Evolutionary conservation across 345 rosid genomes (phyloP), one percentile per base, ranked within the genome.

Genomic region (Eucalyptus globulus): DNA sequence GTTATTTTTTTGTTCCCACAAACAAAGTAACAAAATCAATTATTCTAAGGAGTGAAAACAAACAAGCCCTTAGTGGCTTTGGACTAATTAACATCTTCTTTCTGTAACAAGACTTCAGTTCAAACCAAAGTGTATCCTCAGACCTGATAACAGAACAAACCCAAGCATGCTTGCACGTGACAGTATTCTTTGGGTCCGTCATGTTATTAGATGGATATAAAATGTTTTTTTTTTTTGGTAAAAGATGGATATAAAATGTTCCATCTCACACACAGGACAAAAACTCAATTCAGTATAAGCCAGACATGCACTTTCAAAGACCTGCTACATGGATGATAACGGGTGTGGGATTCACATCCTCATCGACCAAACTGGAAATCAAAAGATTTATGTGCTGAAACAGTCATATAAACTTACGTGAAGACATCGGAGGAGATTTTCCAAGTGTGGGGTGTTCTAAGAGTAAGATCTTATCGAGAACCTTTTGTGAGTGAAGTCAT

Each of bases 1-100:
- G 1, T 50, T 50, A 0, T 50, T 50, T 50, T 15, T 51, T 6
- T 6, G 0, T 50, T 50, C 6, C 8, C 4, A 0, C 1, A 0
- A 0, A 51, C 54, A 51, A 16, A 51, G 6, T 51, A 51, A 51
- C 9, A 51, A 2, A 51, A 51, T 51, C 2, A 3, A 0, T 51
- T 51, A 0, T 51, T 51, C 54, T 0, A 0, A 51, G 8, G 21
- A 51, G 21, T 51, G 0, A 51, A 16, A 51, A 16, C 54, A 51
- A 51, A 51, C 0, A 51, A 0, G 0, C 21, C 21, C 21, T 16
- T 15, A 50, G 9, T 37, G 47, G 27, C 14, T 76, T 76, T 37
- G 83, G 47, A 76, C 83, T 19, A 26, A 37, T 37, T 37, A 11
- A 37, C 45, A 10, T 76, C 83, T 72, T 34, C 45, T 21, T 76